Evolutionary conservation across 768 basidiomycete species (phyloP), one percentile per base, ranked within the genome.

Genomic region (Russula emetica): DNA sequence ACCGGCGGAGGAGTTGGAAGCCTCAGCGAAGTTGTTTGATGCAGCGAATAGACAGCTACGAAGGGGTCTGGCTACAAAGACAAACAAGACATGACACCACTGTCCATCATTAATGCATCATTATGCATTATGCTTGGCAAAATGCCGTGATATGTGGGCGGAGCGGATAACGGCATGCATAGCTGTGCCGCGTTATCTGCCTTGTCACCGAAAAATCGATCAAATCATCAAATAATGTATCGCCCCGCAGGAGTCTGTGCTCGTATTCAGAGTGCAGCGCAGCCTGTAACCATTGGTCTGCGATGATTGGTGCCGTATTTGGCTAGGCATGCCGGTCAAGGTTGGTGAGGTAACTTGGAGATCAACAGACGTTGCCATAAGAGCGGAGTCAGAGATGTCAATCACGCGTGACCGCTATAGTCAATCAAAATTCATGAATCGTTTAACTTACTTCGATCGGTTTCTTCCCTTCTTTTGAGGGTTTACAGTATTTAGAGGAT

Each of bases 21-120:
- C 38, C 26, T 64, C 57, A 13, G 57, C 50, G 1, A 58, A 32
- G 20, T 32, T 62, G 16, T 42, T 53, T 30, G 60, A 53, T 7
- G 10, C 16, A 14, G 51, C 40, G 30, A 53, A 54, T 60, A 44
- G 9, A 53, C 28, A 42, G 9, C 51, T 52, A 11, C 59, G 30
- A 42, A 40, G 7, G n/a, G 38, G 28, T 10, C 14, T 60, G 28
- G 30, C 20, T 0, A 14, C 40, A 38, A 30, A 22, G 2, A 38
- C 13, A 22, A 40, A 20, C 11, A 51, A 42, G 58, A 13, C 2
- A 20, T 30, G 11, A 14, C 0, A 13, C 3, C 5, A 36, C 11
- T 24, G 5, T 14, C 24, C 10, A 8, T 47, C 45, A 47, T 22
- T n/a, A n/a, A n/a, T n/a, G n/a, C n/a, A n/a, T n/a, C n/a, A n/a